These are phyloP conservation scores for Pyrenochaeta sp. DNA, from an alignment of 2,329 filamentous ascomycete genomes.

Conservation along the genomic window DNA sequence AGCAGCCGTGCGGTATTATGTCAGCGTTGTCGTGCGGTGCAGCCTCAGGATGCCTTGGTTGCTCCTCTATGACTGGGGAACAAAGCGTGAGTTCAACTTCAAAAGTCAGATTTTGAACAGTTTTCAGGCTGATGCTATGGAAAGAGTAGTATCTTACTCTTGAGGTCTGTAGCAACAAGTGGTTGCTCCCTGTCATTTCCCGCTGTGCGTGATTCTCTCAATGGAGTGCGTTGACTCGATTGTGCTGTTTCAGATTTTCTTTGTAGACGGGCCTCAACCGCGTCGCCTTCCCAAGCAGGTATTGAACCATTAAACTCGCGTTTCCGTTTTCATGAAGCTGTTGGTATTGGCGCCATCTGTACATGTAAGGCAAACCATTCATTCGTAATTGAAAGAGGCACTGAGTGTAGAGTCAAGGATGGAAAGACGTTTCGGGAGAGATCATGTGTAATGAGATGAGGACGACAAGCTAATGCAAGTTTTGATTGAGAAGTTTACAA, in stretches of 20 bases:
- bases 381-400: too few species aligned
- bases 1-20: constrained; percentile 15
- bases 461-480: too few species aligned
- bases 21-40: not conserved
- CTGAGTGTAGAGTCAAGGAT: too few species aligned
- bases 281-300: not conserved
- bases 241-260: not conserved
- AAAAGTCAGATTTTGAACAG: not conserved
- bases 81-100: not conserved
- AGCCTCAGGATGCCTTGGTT: not conserved
- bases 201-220: not conserved
- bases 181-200: not conserved
- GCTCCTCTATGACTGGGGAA: not conserved
- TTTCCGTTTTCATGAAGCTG: constrained; percentile 8
- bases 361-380: not conserved
- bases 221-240: not conserved
- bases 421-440: too few species aligned
- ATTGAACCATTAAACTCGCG: constrained; percentile 1
- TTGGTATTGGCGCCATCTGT: not conserved
- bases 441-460: too few species aligned
- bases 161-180: not conserved
- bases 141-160: constrained; percentile 6
- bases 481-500: too few species aligned
- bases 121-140: not conserved
- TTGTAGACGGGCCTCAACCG: not conserved